Conservation (phyloP, 164 flowering plant genomes). For the Dillenia turbinata region DNA sequence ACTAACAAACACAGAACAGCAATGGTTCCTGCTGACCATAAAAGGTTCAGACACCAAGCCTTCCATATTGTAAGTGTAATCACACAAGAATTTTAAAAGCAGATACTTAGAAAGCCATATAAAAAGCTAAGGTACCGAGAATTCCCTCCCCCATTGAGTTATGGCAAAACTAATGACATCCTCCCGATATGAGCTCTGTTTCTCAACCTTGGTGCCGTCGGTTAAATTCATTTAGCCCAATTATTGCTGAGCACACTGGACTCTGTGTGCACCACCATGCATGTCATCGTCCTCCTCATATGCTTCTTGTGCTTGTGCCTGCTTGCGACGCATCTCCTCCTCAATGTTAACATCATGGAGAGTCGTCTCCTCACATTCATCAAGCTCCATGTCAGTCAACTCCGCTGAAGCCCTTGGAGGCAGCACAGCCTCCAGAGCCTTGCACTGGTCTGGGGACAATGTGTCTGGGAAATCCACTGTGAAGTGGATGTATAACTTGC, state of each 20-base stretch:
- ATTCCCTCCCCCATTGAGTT: too few species aligned
- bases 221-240: background rate
- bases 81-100: too few species aligned
- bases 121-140: too few species aligned
- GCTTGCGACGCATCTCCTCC: constrained; percentile 24
- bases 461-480: constrained; percentile 45
- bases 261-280: constrained; percentile 23
- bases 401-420: constrained; percentile 11
- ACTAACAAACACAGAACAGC: too few species aligned
- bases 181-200: too few species aligned
- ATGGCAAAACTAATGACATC: too few species aligned
- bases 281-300: constrained; percentile 24
- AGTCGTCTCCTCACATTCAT: constrained; percentile 26
- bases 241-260: constrained; percentile 23
- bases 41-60: too few species aligned
- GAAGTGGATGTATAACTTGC: constrained; percentile 61
- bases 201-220: too few species aligned
- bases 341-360: constrained; percentile 24
- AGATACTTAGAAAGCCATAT: too few species aligned
- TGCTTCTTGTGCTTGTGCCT: constrained; percentile 20
- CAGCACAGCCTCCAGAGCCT: constrained; percentile 15
- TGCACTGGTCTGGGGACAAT: constrained; percentile 16
- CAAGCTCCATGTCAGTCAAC: constrained; percentile 20
- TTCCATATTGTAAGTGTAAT: too few species aligned
- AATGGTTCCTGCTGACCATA: too few species aligned